Evolutionary conservation across 148 eudicot species (phyloP), one percentile per base, ranked within the genome.

Genomic region (Hydrangea macrophylla): DNA sequence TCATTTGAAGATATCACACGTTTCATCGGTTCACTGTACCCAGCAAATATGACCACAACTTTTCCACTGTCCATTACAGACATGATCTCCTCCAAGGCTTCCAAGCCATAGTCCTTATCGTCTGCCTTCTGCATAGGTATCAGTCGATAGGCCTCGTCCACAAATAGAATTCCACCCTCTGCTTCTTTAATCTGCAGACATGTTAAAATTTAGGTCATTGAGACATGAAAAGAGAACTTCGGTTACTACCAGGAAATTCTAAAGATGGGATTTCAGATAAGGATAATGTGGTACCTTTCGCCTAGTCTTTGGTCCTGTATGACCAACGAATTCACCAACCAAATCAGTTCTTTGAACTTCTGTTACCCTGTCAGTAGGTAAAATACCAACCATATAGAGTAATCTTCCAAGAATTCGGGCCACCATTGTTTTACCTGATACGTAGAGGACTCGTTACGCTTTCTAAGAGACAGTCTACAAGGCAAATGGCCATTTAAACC

Each of bases 261-360:
- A 45, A n/a, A 42, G 56, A 26, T 20, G 0, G 1, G 42, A 35
- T 13, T 33, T 30, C 18, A 59, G 45, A 28, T n/a, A n/a, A 60
- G 33, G 5, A n/a, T 10, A 27, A 63, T n/a, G 64, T 18, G 33
- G 27, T 78, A 89, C 97, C 99, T 85, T 86, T 84, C 88, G 89
- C 80, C 97, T 82, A 37, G 99, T 95, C 73, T 91, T 91, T 24
- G 99, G 99, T 64, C 99, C 97, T 0, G 99, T 95, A 71, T 95
- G 99, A 73, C 99, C 99, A 71, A 91, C 97, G 70, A 95, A 95
- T 81, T 95, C 99, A 50, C 97, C 99, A 51, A 95, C 99, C 73
- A 94, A 75, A 84, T 94, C 99, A 22, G 98, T 90, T 80, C 99
- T 85, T 68, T 95, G 99, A 75, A 95, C 99, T 67, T 95, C 99